Conservation (phyloP, 129 eudicot species). For the Escallonia herrerae region DNA sequence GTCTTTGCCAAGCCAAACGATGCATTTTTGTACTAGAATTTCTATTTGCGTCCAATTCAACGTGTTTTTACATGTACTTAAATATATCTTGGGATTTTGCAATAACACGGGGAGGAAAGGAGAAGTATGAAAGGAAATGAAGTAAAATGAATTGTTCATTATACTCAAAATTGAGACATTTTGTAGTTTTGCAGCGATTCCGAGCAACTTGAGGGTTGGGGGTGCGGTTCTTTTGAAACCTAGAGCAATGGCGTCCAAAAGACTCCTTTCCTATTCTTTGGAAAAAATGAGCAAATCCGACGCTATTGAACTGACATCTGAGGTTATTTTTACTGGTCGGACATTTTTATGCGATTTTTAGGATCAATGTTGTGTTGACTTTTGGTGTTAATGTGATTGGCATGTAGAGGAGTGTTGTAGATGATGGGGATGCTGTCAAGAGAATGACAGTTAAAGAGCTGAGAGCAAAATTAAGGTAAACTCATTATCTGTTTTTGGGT, state of each 20-base stretch:
- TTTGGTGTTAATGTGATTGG: neutral
- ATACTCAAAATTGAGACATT: neutral
- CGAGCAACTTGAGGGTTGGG: slow-evolving; percentile 12
- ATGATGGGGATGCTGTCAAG: slow-evolving; percentile 19
- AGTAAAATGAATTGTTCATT: neutral
- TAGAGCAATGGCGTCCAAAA: slow-evolving; percentile 21
- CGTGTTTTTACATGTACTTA: neutral
- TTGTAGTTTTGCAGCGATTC: slow-evolving; percentile 25
- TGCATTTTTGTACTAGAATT: neutral
- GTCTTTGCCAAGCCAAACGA: too few relatives aligned
- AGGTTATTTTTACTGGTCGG: neutral
- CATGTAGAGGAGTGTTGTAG: slow-evolving; percentile 17
- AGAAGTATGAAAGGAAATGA: neutral
- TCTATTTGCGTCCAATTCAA: neutral
- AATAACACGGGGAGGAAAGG: too few relatives aligned
- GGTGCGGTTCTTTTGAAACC: slow-evolving; percentile 18
- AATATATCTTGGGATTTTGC: too few relatives aligned
- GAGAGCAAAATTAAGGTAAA: slow-evolving; percentile 42
- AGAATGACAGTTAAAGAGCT: slow-evolving; percentile 58
- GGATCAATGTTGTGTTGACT: neutral
- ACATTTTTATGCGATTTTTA: neutral
- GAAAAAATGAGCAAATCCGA: slow-evolving; percentile 9
- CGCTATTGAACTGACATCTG: slow-evolving; percentile 5
- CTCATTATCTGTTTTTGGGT: neutral
- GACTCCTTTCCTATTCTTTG: slow-evolving; percentile 10